A percentile compares a stretch with the other conserved stretches of the same genome.
phyloP scores from a whole-genome alignment of 148 eudicot genomes.

The Vaccinium darrowii region DNA sequence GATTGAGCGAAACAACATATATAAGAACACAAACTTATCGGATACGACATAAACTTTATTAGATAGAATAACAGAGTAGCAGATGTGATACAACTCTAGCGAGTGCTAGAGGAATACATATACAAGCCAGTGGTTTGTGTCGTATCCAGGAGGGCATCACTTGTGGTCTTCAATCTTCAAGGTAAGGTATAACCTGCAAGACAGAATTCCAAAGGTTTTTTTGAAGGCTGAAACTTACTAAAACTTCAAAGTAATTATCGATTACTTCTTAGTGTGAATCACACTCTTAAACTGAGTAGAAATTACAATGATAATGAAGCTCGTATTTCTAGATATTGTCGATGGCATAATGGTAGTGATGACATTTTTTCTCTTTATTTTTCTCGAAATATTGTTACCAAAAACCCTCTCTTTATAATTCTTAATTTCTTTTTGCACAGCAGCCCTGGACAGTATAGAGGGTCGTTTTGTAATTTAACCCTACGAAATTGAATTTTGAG shows the following conservation, averaged over 20 bases:
- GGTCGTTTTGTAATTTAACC: background rate
- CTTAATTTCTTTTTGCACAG: background rate
- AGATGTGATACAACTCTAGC: background rate
- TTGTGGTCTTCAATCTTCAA: constrained; percentile 4
- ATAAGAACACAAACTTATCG: too few species aligned
- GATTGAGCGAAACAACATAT: background rate
- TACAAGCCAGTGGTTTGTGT: background rate
- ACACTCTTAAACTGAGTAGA: background rate
- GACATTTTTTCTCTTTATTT: too few species aligned
- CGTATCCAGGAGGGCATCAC: background rate
- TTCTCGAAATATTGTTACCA: background rate
- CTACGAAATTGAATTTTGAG: background rate
- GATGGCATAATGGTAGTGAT: too few species aligned
- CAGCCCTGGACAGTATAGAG: background rate
- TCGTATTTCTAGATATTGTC: too few species aligned
- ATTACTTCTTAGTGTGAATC: background rate
- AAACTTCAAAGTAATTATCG: background rate
- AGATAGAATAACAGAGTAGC: background rate
- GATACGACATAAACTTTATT: background rate
- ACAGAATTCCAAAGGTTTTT: background rate
- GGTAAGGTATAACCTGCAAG: constrained; percentile 2
- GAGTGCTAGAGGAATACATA: background rate
- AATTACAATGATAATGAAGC: too few species aligned
- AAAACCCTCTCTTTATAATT: background rate
- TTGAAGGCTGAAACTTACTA: background rate